Percentiles rank a stretch among this genome's conserved stretches.
These are phyloP conservation scores for Quercus parvula DNA, from an alignment of 306 rosid genomes.

Conservation along the genomic window DNA sequence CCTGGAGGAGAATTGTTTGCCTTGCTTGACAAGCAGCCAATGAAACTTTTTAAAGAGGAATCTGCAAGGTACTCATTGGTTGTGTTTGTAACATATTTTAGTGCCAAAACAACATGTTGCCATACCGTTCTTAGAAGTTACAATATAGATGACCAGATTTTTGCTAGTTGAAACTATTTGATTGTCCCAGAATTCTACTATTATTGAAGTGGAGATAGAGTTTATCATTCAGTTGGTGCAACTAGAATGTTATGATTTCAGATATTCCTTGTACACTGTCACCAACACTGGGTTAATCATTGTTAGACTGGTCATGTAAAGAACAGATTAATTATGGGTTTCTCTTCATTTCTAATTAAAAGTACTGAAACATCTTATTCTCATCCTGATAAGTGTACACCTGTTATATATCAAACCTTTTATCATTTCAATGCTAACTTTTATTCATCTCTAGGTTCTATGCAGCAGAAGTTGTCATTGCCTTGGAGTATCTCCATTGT, in stretches of 20 bases:
- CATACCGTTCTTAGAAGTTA: not conserved
- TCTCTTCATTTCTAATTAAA: not conserved
- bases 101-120: not conserved
- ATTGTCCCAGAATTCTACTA: not conserved
- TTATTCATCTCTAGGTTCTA: constrained; percentile 61
- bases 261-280: constrained; percentile 9
- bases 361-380: not conserved
- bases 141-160: not conserved
- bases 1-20: constrained; percentile 93
- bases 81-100: not conserved
- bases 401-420: not conserved
- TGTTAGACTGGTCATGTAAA: not conserved
- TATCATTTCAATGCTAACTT: constrained; percentile 19
- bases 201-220: not conserved
- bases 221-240: not conserved
- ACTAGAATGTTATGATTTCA: constrained; percentile 5
- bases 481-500: constrained; percentile 95
- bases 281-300: not conserved
- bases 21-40: constrained; percentile 87
- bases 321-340: not conserved
- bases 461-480: constrained; percentile 88
- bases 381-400: not conserved
- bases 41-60: constrained; percentile 86
- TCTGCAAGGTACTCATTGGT: constrained; percentile 64
- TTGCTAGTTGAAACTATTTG: not conserved